Evolutionary conservation across 805 yeast species (phyloP), one percentile per base, ranked within the genome.

Genomic region (Kockiozyma suomiensis): DNA sequence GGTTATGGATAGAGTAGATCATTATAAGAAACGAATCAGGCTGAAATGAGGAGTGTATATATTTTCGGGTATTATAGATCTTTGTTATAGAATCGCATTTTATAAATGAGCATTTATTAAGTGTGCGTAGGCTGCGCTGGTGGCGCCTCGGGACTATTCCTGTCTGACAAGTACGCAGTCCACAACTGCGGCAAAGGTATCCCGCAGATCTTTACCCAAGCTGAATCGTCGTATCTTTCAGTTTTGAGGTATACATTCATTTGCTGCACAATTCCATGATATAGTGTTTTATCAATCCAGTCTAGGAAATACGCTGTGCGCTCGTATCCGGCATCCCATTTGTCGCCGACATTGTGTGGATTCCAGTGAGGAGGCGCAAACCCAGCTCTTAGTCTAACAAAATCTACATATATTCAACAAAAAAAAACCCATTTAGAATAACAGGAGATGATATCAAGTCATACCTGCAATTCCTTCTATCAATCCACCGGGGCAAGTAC

Each of bases 281-380:
- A 41, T 21, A 47, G 13, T 4, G 43, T 30, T 10, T 38, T 13
- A 26, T 54, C 53, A 19, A 54, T 40, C 58, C 58, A 54, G 19
- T 54, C 58, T 4, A 54, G 47, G 25, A 54, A 54, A 23, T 28
- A 48, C 30, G 35, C 58, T 25, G 58, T 54, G n/a, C 46, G 32
- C 26, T 54, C 58, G 48, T 54, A 54, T 13, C 58, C 58, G 12
- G 52, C 58, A 47, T 54, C 58, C 58, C 58, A 54, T 15, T 42
- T 46, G 19, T 46, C 48, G 17, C 33, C 53, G 12, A 40, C 30
- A 13, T 21, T 30, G 49, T 32, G 23, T 23, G 19, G 26, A 28
- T 30, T 38, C 58, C 58, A 54, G 38, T 54, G 58, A 8, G 58
- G 58, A n/a, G 58, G 58, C 12, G 52, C 53, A 8, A 54, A 30